Evolutionary conservation across 176 grass and related monocot species (phyloP), one percentile per base, ranked within the genome.

Genomic region (Musa schizocarpa): DNA sequence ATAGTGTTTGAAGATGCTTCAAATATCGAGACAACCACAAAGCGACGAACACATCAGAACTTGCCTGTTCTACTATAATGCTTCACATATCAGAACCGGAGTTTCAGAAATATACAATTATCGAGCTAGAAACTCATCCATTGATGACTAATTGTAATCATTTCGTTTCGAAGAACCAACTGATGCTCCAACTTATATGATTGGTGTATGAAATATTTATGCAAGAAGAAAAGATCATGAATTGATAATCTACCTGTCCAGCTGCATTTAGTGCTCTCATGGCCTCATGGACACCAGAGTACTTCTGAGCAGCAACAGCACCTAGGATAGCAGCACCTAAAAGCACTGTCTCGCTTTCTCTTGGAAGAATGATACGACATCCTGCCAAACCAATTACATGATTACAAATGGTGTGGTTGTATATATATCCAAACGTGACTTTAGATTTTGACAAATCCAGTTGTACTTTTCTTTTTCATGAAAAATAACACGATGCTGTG

Each of bases 241-340:
- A 22, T 24, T 21, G 63, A 80, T 69, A 3, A 76, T 55, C 71
- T 86, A 85, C 90, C 84, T 91, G 75, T 25, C 95, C 90, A 66
- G 90, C 80, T 81, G 90, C 95, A 89, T 94, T 91, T 76, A 98
- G 74, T 9, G 78, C 81, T 85, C 91, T 91, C 90, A 98, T 98
- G 13, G 95, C 90, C 63, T 86, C 83, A 24, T 70, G 86, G 78
- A 98, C 73, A 2, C 88, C 75, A 3, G 72, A 34, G 79, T 86
- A 89, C 68, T 87, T 98, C 70, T 87, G 91, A 21, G 80, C 88
- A 74, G 95, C 95, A 74, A 98, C 90, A 80, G 90, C 86, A 80
- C 95, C 95, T 66, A 98, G 84, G 58, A 98, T 82, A 76, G 90
- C 86, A 81, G 90, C 88, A 11, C 95, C 95, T 76, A 98, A 80